Conservation (phyloP, 2,329 filamentous ascomycete species). For the Fonsecaea erecta region DNA sequence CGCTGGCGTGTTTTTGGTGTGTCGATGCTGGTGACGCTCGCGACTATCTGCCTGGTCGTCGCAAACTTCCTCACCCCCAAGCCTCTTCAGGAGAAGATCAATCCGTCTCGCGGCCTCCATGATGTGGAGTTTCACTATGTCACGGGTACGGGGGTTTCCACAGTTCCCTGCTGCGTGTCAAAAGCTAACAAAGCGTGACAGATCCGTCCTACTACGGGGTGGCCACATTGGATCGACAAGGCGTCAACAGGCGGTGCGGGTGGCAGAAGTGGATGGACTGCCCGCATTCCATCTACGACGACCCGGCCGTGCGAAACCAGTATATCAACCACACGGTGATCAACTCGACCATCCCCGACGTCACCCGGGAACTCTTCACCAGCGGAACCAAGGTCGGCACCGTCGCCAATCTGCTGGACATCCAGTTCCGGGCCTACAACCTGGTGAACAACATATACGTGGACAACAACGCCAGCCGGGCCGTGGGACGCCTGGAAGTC, state of each 20-base stretch:
- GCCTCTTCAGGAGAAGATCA: neutral
- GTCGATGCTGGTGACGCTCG: neutral
- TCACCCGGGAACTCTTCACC: neutral
- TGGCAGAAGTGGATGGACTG: slow-evolving; percentile 7
- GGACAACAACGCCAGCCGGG: neutral
- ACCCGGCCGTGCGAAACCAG: neutral
- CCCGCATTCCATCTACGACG: slow-evolving; percentile 8
- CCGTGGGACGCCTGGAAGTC: neutral
- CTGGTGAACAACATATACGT: slow-evolving; percentile 40
- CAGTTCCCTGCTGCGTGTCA: neutral
- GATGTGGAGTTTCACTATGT: slow-evolving; percentile 1
- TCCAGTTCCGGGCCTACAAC: slow-evolving; percentile 43
- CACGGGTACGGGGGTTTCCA: neutral
- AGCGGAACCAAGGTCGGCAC: slow-evolving; percentile 31
- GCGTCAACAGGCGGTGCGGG: neutral
- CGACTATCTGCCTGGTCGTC: neutral
- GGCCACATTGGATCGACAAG: neutral
- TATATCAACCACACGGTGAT: slow-evolving; percentile 4
- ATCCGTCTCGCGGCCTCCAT: neutral
- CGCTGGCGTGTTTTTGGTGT: slow-evolving; percentile 4
- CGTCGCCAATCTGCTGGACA: slow-evolving; percentile 50
- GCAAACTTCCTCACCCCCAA: slow-evolving; percentile 5
- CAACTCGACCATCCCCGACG: slow-evolving; percentile 23
- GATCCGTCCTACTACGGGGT: slow-evolving; percentile 3
- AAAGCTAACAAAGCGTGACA: neutral